Base-by-base conservation (phyloP, 306 rosid genomes). In the Myrica gale region DNA sequence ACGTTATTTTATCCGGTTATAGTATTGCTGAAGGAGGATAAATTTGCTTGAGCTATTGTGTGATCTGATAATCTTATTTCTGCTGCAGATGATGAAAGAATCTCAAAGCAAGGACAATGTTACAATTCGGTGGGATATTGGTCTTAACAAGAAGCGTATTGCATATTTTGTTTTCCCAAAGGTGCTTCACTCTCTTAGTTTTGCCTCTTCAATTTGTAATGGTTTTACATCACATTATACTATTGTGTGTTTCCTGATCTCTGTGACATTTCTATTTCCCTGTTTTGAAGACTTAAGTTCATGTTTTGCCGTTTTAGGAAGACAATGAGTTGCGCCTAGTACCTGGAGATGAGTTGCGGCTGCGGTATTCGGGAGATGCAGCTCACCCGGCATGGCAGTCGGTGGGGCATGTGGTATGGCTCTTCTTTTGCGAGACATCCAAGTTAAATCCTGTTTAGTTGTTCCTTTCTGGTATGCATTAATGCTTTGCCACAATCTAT, bases 361-460 rank as follows among this genome's bases (percentile, higher is more conserved):
- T 96, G 81, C 97, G 99, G 12, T 96, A 96, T 83, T 96, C 99
- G 77, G 99, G 99, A 70, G 99, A 96, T 88, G 99, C 99, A 57
- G 98, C 96, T 53, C 99, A 96, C 87, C 99, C 99, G 58, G 97
- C 99, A 4, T 96, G 99, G 99, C 98, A 96, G 83, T 92, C 99
- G 71, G 99, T 96, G 76, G 99, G 99, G 66, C 99, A 96, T 78
- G 99, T 96, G 91, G 99, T 96, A 96, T 52, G 91, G 3, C 48
- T 39, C 70, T 37, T 72, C 71, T 67, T 9, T 69, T 60, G 69
- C 16, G 21, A 43, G n/a, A 12, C 32, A 71, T 13, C 42, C 6
- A n/a, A 50, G 9, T 23, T 23, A 12, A 44, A 42, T 77, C 7
- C 1, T n/a, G 7, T 71, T 15, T 65, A 46, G 47, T 46, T 42